These are phyloP conservation scores for Neurospora tetrasperma DNA, from an alignment of 495 filamentous ascomycete species.

Conservation along the genomic window DNA sequence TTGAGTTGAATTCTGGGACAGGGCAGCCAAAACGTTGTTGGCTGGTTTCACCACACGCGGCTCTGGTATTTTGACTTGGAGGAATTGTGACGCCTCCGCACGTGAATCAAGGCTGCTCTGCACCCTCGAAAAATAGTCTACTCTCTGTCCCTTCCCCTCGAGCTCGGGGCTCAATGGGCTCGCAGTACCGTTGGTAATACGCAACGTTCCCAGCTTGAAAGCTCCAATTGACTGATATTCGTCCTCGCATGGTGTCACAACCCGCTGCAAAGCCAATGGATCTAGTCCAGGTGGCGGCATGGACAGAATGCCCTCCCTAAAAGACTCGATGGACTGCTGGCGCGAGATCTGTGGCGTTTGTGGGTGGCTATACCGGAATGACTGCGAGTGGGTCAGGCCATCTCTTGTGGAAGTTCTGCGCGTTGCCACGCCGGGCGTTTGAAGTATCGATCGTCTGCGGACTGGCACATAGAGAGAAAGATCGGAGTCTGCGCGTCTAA, in stretches of 20 bases:
- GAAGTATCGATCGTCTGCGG: constrained; percentile 35
- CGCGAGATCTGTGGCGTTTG: constrained; percentile 26
- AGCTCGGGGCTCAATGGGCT: constrained; percentile 32
- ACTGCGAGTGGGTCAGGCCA: constrained; percentile 9
- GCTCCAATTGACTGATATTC: constrained; percentile 46
- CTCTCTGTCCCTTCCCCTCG: constrained; percentile 12
- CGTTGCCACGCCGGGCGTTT: constrained; percentile 39
- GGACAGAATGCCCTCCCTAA: constrained; percentile 18
- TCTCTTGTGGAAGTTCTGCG: constrained; percentile 18
- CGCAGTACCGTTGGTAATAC: constrained; percentile 48
- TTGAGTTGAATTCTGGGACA: constrained; percentile 3
- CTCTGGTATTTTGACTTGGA: constrained; percentile 2
- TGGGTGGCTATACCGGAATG: constrained; percentile 27
- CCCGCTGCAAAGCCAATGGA: constrained; percentile 13
- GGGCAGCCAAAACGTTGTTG: constrained; percentile 9
- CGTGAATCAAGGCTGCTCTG: not conserved
- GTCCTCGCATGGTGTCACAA: constrained; percentile 34
- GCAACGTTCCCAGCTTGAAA: constrained; percentile 48
- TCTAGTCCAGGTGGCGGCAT: constrained; percentile 20
- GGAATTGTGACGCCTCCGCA: not conserved
- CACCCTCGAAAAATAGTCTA: constrained; percentile 12
- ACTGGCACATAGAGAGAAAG: constrained; percentile 38
- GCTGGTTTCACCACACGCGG: constrained; percentile 9
- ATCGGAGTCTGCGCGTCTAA: constrained; percentile 32
- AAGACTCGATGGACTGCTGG: constrained; percentile 27